Conservation (phyloP, 495 filamentous ascomycete genomes). For the Hypoxylon fragiforme region DNA sequence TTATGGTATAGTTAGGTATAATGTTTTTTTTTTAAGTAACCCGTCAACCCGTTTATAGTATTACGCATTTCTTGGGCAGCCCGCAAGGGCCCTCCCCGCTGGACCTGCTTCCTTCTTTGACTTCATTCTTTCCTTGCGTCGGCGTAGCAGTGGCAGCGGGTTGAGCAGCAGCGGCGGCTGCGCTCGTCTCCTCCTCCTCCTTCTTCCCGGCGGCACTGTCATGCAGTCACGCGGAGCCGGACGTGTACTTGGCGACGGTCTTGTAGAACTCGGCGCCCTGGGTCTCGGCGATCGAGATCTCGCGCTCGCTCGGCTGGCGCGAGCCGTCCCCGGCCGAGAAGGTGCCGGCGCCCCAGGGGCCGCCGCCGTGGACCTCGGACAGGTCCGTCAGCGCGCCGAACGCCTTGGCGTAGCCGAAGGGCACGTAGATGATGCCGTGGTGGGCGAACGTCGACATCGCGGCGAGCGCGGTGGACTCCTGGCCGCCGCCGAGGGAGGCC, state of each 20-base stretch:
- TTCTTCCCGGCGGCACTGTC: constrained; percentile 45
- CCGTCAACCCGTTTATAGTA: constrained; percentile 29
- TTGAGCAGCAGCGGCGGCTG: not conserved
- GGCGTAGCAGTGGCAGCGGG: constrained; percentile 1
- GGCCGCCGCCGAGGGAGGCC: constrained; percentile 81
- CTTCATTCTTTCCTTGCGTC: not conserved
- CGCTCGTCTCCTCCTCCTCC: not conserved
- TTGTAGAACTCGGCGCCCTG: constrained; percentile 91
- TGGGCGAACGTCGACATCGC: constrained; percentile 87
- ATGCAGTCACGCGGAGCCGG: constrained; percentile 80
- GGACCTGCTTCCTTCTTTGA: constrained; percentile 8
- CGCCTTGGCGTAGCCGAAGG: constrained; percentile 84
- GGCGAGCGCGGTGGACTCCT: constrained; percentile 84
- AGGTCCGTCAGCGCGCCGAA: constrained; percentile 71
- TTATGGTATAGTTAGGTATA: too few species aligned
- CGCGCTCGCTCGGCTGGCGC: constrained; percentile 72
- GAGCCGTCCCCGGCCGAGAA: constrained; percentile 81
- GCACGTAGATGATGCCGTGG: constrained; percentile 95
- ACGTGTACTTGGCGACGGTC: constrained; percentile 63
- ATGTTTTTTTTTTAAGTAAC: too few species aligned
- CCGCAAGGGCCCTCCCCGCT: constrained; percentile 31
- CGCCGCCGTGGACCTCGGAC: constrained; percentile 78
- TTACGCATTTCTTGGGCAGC: constrained; percentile 32
- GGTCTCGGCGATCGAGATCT: constrained; percentile 74
- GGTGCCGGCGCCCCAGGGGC: constrained; percentile 93